phyloP scores from a whole-genome alignment of 306 rosid species.

The Bauhinia variegata region DNA sequence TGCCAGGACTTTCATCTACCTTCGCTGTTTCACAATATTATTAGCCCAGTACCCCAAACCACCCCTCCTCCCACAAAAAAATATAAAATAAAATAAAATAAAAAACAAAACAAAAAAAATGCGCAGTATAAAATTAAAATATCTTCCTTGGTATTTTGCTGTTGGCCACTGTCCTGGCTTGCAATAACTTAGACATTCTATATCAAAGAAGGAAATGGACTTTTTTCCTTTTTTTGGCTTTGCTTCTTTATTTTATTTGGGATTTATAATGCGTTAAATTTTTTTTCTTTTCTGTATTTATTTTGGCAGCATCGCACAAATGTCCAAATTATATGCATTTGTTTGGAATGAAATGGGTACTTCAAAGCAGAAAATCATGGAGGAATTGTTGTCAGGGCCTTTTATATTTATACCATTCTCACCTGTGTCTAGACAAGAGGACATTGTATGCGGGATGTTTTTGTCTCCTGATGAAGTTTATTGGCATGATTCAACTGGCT shows the following conservation, averaged over 20 bases:
- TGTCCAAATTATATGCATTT: slow-evolving; percentile 76
- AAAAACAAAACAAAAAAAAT: no score
- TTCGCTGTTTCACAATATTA: no score
- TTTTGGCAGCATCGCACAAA: slow-evolving; percentile 67
- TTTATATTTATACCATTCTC: slow-evolving; percentile 73
- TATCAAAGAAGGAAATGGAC: no score
- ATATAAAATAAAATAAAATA: no score
- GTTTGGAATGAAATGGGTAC: slow-evolving; percentile 78
- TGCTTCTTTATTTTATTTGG: neutral
- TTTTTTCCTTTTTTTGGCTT: neutral
- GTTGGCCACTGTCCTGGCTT: no score
- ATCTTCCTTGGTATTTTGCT: no score
- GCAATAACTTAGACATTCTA: no score
- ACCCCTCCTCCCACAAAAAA: no score
- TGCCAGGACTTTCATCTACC: no score
- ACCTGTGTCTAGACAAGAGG: slow-evolving; percentile 52
- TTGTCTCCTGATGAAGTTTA: slow-evolving; percentile 65
- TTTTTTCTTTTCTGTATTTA: slow-evolving; percentile 9
- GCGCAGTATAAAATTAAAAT: no score
- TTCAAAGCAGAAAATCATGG: slow-evolving; percentile 59
- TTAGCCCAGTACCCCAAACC: no score
- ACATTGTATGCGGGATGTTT: slow-evolving; percentile 67
- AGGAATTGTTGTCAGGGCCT: slow-evolving; percentile 67
- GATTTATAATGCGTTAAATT: no score
- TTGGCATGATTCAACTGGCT: slow-evolving; percentile 79